Evolutionary conservation across 495 filamentous ascomycete species (phyloP).

Genomic region (Echria macrotheca): DNA sequence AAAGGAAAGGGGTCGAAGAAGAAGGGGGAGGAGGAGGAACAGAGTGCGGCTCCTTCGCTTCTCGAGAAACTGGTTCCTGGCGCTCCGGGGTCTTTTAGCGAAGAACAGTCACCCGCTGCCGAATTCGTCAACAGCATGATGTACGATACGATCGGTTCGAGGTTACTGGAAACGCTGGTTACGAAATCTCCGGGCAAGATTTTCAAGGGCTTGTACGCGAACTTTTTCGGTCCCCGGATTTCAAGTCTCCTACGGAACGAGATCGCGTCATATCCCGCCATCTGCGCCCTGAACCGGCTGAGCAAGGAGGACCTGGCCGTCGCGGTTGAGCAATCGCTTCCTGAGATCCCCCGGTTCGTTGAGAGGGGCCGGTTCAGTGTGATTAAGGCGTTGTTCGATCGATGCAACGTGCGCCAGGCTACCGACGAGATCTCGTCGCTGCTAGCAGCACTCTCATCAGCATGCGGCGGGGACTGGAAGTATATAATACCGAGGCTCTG

Average conservation of each 20-base stretch:
- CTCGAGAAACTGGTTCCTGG: slow-evolving; percentile 39
- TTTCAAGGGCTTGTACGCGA: slow-evolving; percentile 77
- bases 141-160: slow-evolving; percentile 84
- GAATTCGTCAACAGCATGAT: slow-evolving; percentile 78
- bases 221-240: slow-evolving; percentile 70
- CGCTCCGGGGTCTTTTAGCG: slow-evolving; percentile 39
- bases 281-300: slow-evolving; percentile 72
- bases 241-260: slow-evolving; percentile 77
- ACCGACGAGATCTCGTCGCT: slow-evolving; percentile 55
- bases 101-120: slow-evolving; percentile 36
- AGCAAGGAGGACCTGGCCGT: slow-evolving; percentile 74
- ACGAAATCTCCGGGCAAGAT: slow-evolving; percentile 73
- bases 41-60: slow-evolving; percentile 16
- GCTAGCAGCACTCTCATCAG: slow-evolving; percentile 52
- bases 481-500: slow-evolving; percentile 54
- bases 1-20: slow-evolving; percentile 46
- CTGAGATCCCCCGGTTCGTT: slow-evolving; percentile 63
- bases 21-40: slow-evolving; percentile 21
- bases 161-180: slow-evolving; percentile 80
- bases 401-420: slow-evolving; percentile 59
- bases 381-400: slow-evolving; percentile 74
- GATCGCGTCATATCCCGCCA: slow-evolving; percentile 78
- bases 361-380: slow-evolving; percentile 69
- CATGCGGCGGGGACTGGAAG: slow-evolving; percentile 52
- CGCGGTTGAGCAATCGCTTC: slow-evolving; percentile 60